Base-by-base conservation (phyloP, 768 basidiomycete genomes). In the Hebeloma cylindrosporum region DNA sequence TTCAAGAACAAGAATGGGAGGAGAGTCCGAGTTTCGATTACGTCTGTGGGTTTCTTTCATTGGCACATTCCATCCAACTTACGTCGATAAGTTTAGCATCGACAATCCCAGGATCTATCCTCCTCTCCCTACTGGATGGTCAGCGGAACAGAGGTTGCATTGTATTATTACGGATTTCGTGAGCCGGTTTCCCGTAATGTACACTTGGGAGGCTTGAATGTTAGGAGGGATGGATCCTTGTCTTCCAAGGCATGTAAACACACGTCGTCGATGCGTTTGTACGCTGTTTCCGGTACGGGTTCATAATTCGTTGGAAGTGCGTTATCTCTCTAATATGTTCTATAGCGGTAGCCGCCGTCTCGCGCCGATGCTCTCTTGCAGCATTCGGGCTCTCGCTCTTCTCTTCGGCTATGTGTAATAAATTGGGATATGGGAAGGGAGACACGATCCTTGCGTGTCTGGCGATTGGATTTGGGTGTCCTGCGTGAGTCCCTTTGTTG, bases 351-450 rank as follows among this genome's bases (percentile, higher is more conserved):
- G 84, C 83, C 0, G 83, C 83, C 0, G 77, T 78, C 16, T 65
- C 81, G 0, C 82, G 61, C 58, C 59, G 86, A 11, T 78, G 87
- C 20, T 78, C 81, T 0, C 43, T 85, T 1, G 76, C 78, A 2
- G 87, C 86, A 1, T 88, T 86, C 40, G 79, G 73, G 1, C 88
- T 90, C 57, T 88, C 87, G 2, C 64, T 89, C n/a, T 89, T 89
- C 52, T 83, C 80, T 4, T 79, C 83, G 17, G 66, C 73, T 25
- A 83, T 88, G 78, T 88, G 76, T 61, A 60, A 68, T 1, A 63
- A 66, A 10, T 66, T 88, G 1, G 87, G 85, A 4, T 83, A 81
- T 42, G 87, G 86, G 0, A 83, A 79, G 47, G 83, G 82, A 5
- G 63, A 79, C 50, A 82, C 85, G 0, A 68, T 88, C 2, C 69